phyloP scores from a whole-genome alignment of 73 alveolate genomes.

The Paramecium sonneborni region DNA sequence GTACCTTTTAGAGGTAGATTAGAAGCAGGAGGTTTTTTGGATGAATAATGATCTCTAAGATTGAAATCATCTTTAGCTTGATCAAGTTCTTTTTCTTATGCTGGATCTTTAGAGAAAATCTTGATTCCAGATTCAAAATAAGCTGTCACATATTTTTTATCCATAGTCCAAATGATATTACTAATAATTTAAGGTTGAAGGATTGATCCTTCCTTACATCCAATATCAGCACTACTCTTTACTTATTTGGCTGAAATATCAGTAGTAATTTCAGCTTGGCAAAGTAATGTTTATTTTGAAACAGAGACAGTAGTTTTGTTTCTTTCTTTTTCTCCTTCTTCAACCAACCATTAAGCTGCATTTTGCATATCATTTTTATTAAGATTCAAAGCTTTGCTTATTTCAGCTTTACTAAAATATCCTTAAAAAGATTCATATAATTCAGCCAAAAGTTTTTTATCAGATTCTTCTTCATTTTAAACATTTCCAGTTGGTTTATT shows the following conservation, averaged over 20 bases:
- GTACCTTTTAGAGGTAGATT: slow-evolving; percentile 44
- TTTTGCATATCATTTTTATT: slow-evolving; percentile 74
- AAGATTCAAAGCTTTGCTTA: slow-evolving; percentile 77
- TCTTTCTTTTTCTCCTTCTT: slow-evolving; percentile 84
- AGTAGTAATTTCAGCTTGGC: slow-evolving; percentile 71
- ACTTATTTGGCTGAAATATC: slow-evolving; percentile 70
- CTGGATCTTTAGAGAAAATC: slow-evolving; percentile 72
- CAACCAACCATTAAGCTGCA: slow-evolving; percentile 86
- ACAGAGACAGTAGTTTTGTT: slow-evolving; percentile 72
- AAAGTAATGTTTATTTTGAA: slow-evolving; percentile 67
- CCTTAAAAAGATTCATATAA: slow-evolving; percentile 75
- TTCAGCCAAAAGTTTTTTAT: slow-evolving; percentile 59
- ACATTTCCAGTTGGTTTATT: slow-evolving; percentile 54
- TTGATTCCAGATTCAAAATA: slow-evolving; percentile 70
- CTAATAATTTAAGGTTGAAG: slow-evolving; percentile 73
- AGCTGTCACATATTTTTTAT: slow-evolving; percentile 72
- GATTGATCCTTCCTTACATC: slow-evolving; percentile 77
- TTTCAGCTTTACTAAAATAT: slow-evolving; percentile 76
- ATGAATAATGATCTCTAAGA: neutral
- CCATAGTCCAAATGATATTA: slow-evolving; percentile 80
- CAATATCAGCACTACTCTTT: slow-evolving; percentile 80
- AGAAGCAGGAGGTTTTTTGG: neutral
- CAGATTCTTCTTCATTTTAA: slow-evolving; percentile 65
- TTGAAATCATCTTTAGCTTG: slow-evolving; percentile 20
- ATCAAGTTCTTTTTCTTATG: slow-evolving; percentile 60